Base-by-base conservation (phyloP, 2,329 filamentous ascomycete species). In the Zalaria obscura region DNA sequence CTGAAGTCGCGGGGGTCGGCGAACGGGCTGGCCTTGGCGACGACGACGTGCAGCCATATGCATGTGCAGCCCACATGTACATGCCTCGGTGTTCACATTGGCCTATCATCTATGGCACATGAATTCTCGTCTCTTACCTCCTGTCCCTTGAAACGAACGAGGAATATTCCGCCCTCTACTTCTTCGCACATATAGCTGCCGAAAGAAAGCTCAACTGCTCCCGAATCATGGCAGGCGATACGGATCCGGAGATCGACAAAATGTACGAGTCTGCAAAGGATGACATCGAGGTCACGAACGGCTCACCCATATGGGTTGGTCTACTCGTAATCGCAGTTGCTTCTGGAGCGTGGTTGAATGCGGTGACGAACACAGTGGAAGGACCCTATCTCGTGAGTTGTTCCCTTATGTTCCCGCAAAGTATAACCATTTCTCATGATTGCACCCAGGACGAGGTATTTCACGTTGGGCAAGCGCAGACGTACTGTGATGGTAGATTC, bases 391-490 rank as follows among this genome's bases (percentile, higher is more conserved):
- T 80, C 18, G 70, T 73, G 59, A 50, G 66, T 57, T 27, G n/a
- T 25, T 3, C 29, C 54, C 35, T 29, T 18, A 10, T n/a, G 3
- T 38, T 27, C 35, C 38, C 31, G 27, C 18, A 18, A 2, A 35
- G 10, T 5, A 35, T 18, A 26, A 29, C 47, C 44, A 37, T 40
- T 36, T 54, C 49, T 53, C 44, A 51, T 51, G 34, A 40, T 33
- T n/a, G 36, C 25, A 38, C 35, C 4, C 47, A 89, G 83, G 85
- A 93, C 57, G 85, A 93, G 56, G 68, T 86, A 27, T 93, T 91
- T 48, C 85, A 98, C 58, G 80, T 95, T 25, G 84, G 86, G 0
- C 91, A 98, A 62, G 87, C 87, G 0, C 85, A 93, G 53, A 76
- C 75, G 27, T 98, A 94, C 60, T 95, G 88, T 59, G 59, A 73